Base-by-base conservation (phyloP, 805 yeast genomes). In the Schwanniomyces yamadae region DNA sequence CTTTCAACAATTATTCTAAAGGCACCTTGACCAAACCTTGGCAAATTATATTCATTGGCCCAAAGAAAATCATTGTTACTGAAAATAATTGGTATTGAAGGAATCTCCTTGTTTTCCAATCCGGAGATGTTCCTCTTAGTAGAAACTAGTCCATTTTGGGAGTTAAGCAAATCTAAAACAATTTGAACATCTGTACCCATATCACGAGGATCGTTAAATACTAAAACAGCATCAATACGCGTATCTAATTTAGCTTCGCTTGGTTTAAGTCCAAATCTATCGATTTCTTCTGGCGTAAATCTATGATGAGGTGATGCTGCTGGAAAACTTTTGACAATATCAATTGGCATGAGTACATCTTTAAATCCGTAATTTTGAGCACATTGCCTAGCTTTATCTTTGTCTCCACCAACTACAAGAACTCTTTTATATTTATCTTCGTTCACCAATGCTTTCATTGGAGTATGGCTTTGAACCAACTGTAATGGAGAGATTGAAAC, bases 11-110 rank as follows among this genome's bases (percentile, higher is more conserved):
- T 62, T 34, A 77, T 72, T 42, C 91, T 69, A 50, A 85, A 82
- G 1, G 91, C 95, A 17, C 97, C 97, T 62, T 89, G 95, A 5
- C 96, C 97, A 52, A 87, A 84, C 37, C 97, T 71, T 15, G 95
- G 87, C 36, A 82, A 61, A 11, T 55, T 60, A 57, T 82, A 90
- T 50, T 82, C 88, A 52, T 85, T 89, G 12, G 96, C 86, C 95
- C 96, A 90, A 22, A 84, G 52, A 51, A 86, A 75, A 59, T 90
- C 97, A 52, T 84, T 77, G 59, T 87, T 88, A 28, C 91, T 82
- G 60, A 86, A 88, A 42, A 78, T 75, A 13, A 85, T 80, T 3
- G 93, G 95, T 1, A 84, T 67, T 1, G 77, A 62, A 28, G 87
- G 90, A 9, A 58, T 57, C 13, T 55, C 42, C 6, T 36, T 28